Evolutionary conservation across 345 rosid species (phyloP).

Genomic region (Theobroma cacao): DNA sequence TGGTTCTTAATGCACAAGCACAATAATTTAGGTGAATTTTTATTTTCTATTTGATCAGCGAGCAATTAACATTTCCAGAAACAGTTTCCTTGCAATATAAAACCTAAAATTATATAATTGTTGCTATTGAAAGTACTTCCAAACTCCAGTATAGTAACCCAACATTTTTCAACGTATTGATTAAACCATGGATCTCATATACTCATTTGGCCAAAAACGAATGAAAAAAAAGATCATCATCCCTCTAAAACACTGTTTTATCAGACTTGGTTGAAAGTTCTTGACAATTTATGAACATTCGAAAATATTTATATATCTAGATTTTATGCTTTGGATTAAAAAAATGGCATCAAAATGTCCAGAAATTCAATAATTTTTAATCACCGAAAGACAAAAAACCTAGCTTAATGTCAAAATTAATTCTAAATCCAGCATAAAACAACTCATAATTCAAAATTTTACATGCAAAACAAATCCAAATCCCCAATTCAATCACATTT

Average conservation of each 20-base stretch:
- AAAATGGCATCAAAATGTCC: not conserved
- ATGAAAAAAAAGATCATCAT: not conserved
- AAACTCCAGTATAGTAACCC: not conserved
- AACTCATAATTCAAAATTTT: not conserved
- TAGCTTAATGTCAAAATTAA: not conserved
- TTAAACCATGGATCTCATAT: not conserved
- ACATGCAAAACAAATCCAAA: constrained; percentile 10
- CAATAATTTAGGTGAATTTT: not conserved
- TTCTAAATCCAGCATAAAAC: not conserved
- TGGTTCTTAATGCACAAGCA: not conserved
- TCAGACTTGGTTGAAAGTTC: not conserved
- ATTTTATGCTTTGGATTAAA: not conserved
- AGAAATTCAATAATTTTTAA: not conserved
- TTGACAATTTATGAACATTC: not conserved
- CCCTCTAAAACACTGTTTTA: not conserved
- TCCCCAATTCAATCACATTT: not conserved
- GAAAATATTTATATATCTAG: not conserved
- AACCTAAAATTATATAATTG: not conserved
- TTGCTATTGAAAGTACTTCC: not conserved
- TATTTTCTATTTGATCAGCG: not conserved
- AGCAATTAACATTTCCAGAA: not conserved
- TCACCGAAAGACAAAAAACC: not conserved
- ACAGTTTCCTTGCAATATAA: not conserved
- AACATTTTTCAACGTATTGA: not conserved
- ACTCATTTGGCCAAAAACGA: not conserved